Conservation (phyloP, 2,329 filamentous ascomycete genomes). For the Colletotrichum neosansevieriae region DNA sequence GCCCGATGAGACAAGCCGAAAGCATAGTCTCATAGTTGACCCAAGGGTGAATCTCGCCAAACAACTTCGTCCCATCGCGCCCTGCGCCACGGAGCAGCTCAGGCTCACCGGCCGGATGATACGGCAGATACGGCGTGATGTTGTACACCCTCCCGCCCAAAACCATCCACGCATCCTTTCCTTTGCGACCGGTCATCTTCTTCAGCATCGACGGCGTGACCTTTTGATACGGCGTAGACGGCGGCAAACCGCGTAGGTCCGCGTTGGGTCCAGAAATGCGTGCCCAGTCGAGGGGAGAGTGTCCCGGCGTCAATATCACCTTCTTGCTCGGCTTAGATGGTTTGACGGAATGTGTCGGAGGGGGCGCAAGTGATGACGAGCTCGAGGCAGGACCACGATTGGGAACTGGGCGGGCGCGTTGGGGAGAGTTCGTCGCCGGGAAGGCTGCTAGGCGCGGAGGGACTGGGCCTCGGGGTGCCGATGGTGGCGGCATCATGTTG, state of each 20-base stretch:
- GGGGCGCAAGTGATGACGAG: conserved; percentile 61
- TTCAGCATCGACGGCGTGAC: conserved; percentile 88
- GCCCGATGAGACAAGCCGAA: conserved; percentile 70
- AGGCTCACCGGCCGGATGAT: conserved; percentile 87
- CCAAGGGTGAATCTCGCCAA: conserved; percentile 77
- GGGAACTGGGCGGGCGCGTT: conserved; percentile 45
- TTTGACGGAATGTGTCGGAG: conserved; percentile 64
- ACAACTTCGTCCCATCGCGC: conserved; percentile 71
- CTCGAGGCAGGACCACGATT: conserved; percentile 52
- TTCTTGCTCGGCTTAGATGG: conserved; percentile 73
- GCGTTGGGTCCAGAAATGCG: conserved; percentile 74
- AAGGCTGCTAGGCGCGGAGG: conserved; percentile 39
- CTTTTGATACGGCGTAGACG: conserved; percentile 69
- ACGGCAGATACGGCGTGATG: conserved; percentile 87
- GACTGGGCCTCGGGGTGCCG: conserved; percentile 43
- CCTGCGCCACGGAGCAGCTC: conserved; percentile 76
- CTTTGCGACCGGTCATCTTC: conserved; percentile 82
- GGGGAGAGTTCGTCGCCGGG: conserved; percentile 42
- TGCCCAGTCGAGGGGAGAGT: conserved; percentile 97
- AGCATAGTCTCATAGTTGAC: conserved; percentile 81
- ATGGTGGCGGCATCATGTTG: conserved; percentile 49
- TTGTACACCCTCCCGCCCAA: conserved; percentile 95
- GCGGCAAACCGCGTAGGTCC: conserved; percentile 74
- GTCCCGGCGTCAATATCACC: conserved; percentile 87
- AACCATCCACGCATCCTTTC: conserved; percentile 89